Percentiles rank a stretch among this genome's conserved stretches.
phyloP scores from a whole-genome alignment of 169 alveolate genomes.

The Plasmodium vivax region DNA sequence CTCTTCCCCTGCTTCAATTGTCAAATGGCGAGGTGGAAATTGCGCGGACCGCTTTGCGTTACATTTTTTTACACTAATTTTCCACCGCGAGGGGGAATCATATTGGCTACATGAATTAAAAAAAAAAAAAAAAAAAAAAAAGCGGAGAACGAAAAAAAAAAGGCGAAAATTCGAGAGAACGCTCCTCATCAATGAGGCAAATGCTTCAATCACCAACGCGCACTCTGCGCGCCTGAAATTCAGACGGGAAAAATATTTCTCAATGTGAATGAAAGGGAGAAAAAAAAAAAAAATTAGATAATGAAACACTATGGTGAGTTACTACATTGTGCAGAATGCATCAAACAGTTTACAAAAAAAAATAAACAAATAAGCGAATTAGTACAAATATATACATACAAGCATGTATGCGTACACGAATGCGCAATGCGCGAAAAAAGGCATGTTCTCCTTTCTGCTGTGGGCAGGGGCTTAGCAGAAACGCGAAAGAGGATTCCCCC shows the following conservation, averaged over 20 bases:
- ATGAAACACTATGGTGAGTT: neutral
- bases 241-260: slow-evolving; percentile 1
- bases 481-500: neutral
- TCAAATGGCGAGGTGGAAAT: neutral
- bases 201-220: neutral
- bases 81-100: neutral
- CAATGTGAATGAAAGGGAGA: neutral
- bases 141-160: neutral
- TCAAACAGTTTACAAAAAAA: slow-evolving; percentile 14
- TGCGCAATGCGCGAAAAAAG: neutral
- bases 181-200: neutral
- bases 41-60: neutral
- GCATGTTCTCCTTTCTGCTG: neutral
- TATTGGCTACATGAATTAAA: neutral
- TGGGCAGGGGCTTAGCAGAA: neutral
- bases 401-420: neutral
- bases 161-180: neutral
- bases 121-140: neutral
- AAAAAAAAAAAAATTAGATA: slow-evolving; percentile 3
- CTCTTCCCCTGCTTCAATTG: neutral
- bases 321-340: neutral
- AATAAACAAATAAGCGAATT: neutral
- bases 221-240: neutral
- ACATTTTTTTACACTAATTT: neutral
- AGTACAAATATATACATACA: neutral